Conservation (phyloP, 768 basidiomycete genomes). For the Nidularia pulvinata region DNA sequence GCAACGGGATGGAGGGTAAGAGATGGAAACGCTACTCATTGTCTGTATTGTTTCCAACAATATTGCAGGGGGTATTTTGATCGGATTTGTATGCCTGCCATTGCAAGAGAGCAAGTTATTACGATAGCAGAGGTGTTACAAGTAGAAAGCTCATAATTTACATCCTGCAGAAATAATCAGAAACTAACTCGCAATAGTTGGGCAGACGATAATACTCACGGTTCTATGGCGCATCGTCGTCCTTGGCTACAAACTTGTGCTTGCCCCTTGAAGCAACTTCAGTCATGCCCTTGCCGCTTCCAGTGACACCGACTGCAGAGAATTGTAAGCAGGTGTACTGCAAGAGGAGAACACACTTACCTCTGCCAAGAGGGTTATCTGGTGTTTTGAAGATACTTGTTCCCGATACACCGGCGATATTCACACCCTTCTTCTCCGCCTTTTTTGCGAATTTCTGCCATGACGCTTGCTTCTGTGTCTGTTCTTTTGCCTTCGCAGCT, state of each 20-base stretch:
- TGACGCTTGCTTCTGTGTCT: conserved; percentile 76
- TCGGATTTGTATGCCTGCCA: neutral
- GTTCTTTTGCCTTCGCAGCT: conserved; percentile 89
- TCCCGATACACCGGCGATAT: conserved; percentile 86
- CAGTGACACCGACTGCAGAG: conserved; percentile 81
- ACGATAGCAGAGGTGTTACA: neutral
- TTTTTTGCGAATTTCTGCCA: conserved; percentile 98
- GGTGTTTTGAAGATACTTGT: conserved; percentile 96
- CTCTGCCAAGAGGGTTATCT: conserved; percentile 86
- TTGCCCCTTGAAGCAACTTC: conserved; percentile 66
- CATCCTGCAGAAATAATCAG: neutral
- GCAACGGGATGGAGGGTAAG: neutral
- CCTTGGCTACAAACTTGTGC: conserved; percentile 66
- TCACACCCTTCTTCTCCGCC: conserved; percentile 88
- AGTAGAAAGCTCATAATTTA: neutral
- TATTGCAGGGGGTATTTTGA: neutral
- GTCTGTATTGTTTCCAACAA: neutral
- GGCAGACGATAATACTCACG: neutral
- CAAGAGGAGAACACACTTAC: conserved; percentile 36
- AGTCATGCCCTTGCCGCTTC: conserved; percentile 90
- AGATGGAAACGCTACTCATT: neutral
- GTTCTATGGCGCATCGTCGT: conserved; percentile 40
- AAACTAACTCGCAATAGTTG: neutral
- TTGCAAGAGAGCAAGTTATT: neutral
- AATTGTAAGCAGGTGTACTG: conserved; percentile 10